Evolutionary conservation across 495 filamentous ascomycete species (phyloP), one percentile per base, ranked within the genome.

Genomic region (Annulohypoxylon nitens): DNA sequence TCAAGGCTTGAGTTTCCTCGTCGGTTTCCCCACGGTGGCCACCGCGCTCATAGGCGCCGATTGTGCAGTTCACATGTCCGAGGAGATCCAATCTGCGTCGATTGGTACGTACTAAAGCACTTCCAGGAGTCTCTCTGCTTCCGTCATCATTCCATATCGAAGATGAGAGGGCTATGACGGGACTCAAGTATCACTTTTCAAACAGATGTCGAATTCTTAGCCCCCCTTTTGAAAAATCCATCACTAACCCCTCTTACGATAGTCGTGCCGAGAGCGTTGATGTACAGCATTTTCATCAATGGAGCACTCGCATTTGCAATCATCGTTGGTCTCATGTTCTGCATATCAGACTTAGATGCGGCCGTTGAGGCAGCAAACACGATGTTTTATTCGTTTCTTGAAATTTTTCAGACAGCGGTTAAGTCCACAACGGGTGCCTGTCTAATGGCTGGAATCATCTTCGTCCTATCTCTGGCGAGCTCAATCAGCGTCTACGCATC

Each of bases 231-330:
- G 8, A 7, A 47, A 4, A 47, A 6, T 20, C 4, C 8, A 47
- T 18, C 1, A 9, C 43, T 47, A 47, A 47, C 14, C 4, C 5
- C 4, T 5, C 8, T 6, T 25, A 59, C 48, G 39, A 64, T 82
- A 0, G 77, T 83, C 0, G 80, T 89, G 0, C 87, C 87, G 0
- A 79, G 75, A 11, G 81, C 83, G 0, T 81, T 88, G 55, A 78
- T 88, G 18, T 78, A 79, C 4, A 76, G 71, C 25, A 65, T 78
- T 12, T 61, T 74, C 4, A 62, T 78, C 36, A 89, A 89, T 34
- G 85, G 84, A 18, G 60, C 76, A 0, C 65, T 87, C 6, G 86
- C 83, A 0, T 87, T 88, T 64, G 81, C 78, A 37, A 87, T 88
- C 78, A 62, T 85, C 0, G 69, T 88, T 33, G 82, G 83, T 11